These are phyloP conservation scores for Cordyceps fumosorosea DNA, from an alignment of 2,329 filamentous ascomycete species.

Conservation along the genomic window DNA sequence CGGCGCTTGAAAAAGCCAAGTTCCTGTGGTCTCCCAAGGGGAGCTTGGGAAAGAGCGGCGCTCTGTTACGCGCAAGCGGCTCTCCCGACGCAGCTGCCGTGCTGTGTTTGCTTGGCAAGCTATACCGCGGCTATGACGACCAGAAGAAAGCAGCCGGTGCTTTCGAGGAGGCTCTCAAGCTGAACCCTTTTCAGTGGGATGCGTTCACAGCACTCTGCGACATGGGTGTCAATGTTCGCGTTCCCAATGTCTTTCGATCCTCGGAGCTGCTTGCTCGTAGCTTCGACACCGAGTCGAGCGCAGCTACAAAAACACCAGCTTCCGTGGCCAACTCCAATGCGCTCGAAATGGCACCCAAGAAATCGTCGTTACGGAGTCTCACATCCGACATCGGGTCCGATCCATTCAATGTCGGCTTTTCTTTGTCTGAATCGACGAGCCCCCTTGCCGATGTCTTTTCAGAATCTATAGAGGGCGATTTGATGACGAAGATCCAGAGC, in stretches of 20 bases:
- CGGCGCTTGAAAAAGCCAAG: conserved; percentile 75
- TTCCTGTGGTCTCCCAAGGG: conserved; percentile 69
- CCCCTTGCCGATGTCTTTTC: conserved; percentile 34
- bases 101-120: conserved; percentile 77
- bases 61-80: conserved; percentile 63
- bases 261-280: conserved; percentile 47
- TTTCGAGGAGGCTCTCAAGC: conserved; percentile 81
- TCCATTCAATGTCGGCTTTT: conserved; percentile 44
- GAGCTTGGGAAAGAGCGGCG: conserved; percentile 75
- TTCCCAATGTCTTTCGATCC: conserved; percentile 80
- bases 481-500: conserved; percentile 49
- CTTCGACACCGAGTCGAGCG: conserved; percentile 33
- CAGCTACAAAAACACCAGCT: conserved; percentile 32
- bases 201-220: conserved; percentile 86
- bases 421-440: conserved; percentile 35
- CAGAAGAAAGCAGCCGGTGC: conserved; percentile 77
- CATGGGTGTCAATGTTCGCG: conserved; percentile 72
- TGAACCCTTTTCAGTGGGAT: conserved; percentile 98
- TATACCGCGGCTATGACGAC: conserved; percentile 76
- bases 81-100: conserved; percentile 75
- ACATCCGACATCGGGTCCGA: conserved; percentile 35
- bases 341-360: conserved; percentile 36
- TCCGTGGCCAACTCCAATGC: conserved; percentile 21
- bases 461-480: conserved; percentile 45
- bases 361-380: conserved; percentile 31